Evolutionary conservation across 2,329 filamentous ascomycete genomes (phyloP).

Genomic region (Ophiocordyceps camponoti-leonardi): DNA sequence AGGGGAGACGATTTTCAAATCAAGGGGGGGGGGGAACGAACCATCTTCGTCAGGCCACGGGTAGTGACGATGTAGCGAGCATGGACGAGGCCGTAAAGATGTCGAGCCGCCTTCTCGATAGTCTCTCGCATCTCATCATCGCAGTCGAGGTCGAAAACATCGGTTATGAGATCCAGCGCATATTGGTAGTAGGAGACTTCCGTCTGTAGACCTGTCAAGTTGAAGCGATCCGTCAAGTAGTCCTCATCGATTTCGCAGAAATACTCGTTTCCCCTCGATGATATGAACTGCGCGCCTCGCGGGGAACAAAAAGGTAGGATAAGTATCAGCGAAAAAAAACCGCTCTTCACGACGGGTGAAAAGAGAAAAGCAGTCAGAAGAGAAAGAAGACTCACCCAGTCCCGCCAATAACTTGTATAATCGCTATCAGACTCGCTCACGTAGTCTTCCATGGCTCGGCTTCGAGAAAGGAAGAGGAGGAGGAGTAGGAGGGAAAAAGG

Average conservation of each 20-base stretch:
- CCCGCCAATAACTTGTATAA: conserved; percentile 97
- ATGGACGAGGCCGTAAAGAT: conserved; percentile 91
- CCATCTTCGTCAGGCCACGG: conserved; percentile 88
- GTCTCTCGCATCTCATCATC: conserved; percentile 97
- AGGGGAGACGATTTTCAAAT: too few relatives aligned
- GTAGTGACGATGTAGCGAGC: conserved; percentile 96
- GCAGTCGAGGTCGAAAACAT: conserved; percentile 96
- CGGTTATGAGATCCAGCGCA: conserved; percentile 89
- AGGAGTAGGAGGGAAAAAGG: too few relatives aligned
- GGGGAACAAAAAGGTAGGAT: neutral
- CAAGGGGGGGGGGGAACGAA: conserved; percentile 24
- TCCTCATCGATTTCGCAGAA: conserved; percentile 99
- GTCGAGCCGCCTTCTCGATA: conserved; percentile 91
- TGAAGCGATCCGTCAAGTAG: conserved; percentile 95
- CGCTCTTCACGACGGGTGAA: neutral
- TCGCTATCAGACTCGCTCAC: conserved; percentile 96
- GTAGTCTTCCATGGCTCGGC: conserved; percentile 72
- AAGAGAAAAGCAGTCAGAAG: conserved; percentile 5
- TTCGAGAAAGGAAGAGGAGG: conserved; percentile 1
- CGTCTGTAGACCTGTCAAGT: conserved; percentile 88
- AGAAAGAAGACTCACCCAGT: conserved; percentile 61
- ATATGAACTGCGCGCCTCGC: conserved; percentile 61
- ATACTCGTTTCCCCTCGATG: conserved; percentile 93
- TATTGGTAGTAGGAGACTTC: conserved; percentile 99
- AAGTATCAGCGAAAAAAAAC: neutral